Evolutionary conservation across 169 alveolate genomes (phyloP), one percentile per base, ranked within the genome.

Genomic region (Cryptosporidium xiaoi): DNA sequence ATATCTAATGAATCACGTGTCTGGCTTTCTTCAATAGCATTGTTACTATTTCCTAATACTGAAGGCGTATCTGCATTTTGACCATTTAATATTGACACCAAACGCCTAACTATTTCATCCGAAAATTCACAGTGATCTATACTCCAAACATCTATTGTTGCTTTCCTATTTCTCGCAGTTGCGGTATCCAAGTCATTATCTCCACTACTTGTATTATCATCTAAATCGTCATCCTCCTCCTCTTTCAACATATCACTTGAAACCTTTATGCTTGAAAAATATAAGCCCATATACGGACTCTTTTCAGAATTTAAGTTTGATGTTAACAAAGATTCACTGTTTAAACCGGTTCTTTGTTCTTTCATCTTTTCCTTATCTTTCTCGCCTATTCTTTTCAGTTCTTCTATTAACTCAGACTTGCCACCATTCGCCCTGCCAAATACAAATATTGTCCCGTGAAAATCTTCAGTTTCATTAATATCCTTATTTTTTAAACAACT

Each of bases 401-500:
- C 87, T 29, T 65, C 20, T 46, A 77, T 77, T 20, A 77, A 53
- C 5, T 56, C 71, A 18, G 69, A 20, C 36, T 77, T 77, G 31
- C 87, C 87, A 15, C 77, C 60, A 29, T 46, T 46, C 1, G 87
- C 71, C 44, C 87, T 56, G 1, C 87, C 87, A 1, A 77, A 40
- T 5, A 77, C 87, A 62, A 77, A 77, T 16, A 77, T 12, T 58
- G 87, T 60, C n/a, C 87, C 87, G n/a, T 77, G 64, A 34, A 77
- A 48, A 36, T 60, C 64, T 40, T 77, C 71, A 16, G 48, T 16
- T 15, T 46, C 8, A 20, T 24, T 60, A 0, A 31, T 36, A 10
- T 56, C 44, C 18, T 20, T n/a, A 4, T 51, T 66, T 10, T 62
- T 77, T 24, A 62, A 31, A 24, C 65, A 77, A 24, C 64, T 50